Evolutionary conservation across 2,329 filamentous ascomycete genomes (phyloP).

Genomic region (Sporothrix phasma): DNA sequence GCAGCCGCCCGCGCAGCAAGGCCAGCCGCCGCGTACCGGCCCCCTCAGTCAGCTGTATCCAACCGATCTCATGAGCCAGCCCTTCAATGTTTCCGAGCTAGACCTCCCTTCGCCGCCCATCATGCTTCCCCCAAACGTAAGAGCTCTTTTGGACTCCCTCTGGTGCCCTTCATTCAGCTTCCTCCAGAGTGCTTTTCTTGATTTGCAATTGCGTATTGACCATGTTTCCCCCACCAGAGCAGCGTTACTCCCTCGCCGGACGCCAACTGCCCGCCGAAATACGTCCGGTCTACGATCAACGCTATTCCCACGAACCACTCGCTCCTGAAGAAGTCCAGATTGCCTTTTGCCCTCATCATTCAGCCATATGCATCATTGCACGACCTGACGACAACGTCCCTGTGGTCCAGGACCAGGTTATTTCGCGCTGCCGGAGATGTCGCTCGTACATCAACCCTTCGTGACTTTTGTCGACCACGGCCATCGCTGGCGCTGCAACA

Average conservation of each 20-base stretch:
- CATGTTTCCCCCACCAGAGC: conserved; percentile 42
- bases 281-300: conserved; percentile 90
- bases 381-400: conserved; percentile 87
- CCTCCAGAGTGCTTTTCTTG: conserved; percentile 6
- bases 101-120: conserved; percentile 87
- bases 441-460: conserved; percentile 97
- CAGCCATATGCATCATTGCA: conserved; percentile 91
- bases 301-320: conserved; percentile 87
- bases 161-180: no score
- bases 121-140: conserved; percentile 81
- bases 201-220: background rate
- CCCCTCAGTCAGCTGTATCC: conserved; percentile 82
- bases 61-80: conserved; percentile 82
- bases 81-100: conserved; percentile 87
- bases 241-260: conserved; percentile 84
- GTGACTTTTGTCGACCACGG: conserved; percentile 94
- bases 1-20: conserved; percentile 40
- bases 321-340: conserved; percentile 89
- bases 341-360: conserved; percentile 91
- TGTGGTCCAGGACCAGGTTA: conserved; percentile 91
- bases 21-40: conserved; percentile 37
- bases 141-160: conserved; percentile 28
- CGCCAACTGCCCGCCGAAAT: conserved; percentile 88
- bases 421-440: conserved; percentile 90
- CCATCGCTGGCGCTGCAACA: conserved; percentile 97